Conservation (phyloP, 306 rosid genomes). For the Glycine latifolia region DNA sequence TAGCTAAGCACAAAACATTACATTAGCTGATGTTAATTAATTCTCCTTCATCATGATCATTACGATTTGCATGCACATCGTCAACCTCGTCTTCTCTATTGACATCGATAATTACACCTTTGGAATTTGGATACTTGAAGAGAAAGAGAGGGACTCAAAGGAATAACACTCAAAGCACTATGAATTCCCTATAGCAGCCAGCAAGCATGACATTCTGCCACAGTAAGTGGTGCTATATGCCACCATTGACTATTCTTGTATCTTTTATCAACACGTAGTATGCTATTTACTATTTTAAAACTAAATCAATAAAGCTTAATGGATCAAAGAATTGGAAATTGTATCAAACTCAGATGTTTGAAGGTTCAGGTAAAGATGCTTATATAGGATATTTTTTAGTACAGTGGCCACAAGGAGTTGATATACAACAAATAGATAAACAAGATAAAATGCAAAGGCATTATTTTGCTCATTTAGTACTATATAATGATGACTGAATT, state of each 20-base stretch:
- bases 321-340: not conserved
- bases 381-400: not conserved
- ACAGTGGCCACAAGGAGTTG: not conserved
- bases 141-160: too few relatives aligned
- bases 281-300: not conserved
- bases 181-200: not conserved
- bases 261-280: not conserved
- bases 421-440: not conserved
- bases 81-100: too few relatives aligned
- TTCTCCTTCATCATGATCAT: too few relatives aligned
- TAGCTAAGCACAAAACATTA: too few relatives aligned
- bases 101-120: too few relatives aligned
- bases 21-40: too few relatives aligned
- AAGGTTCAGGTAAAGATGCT: not conserved
- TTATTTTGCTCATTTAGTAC: not conserved
- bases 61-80: too few relatives aligned
- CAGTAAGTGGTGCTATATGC: not conserved
- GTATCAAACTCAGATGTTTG: not conserved
- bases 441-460: not conserved
- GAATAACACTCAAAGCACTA: too few relatives aligned
- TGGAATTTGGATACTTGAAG: too few relatives aligned
- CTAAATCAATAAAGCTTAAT: not conserved
- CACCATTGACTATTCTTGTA: not conserved
- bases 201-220: not conserved
- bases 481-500: constrained; percentile 1